Evolutionary conservation across 2,329 filamentous ascomycete species (phyloP).

Genomic region (Fusarium hainanense): DNA sequence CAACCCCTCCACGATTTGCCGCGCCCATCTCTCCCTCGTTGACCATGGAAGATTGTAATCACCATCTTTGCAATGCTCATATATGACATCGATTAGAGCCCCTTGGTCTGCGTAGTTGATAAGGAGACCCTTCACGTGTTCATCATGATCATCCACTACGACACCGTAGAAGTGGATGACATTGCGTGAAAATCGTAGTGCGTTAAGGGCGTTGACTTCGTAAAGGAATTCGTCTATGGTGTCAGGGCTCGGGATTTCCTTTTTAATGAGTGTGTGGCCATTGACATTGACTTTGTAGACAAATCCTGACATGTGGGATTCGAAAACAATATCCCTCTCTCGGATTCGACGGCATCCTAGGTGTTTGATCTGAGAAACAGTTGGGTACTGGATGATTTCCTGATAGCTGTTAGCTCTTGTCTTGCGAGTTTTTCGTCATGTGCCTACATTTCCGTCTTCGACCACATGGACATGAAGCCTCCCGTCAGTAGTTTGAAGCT

Average conservation of each 20-base stretch:
- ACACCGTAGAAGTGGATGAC: slow-evolving; percentile 91
- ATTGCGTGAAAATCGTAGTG: slow-evolving; percentile 75
- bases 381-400: slow-evolving; percentile 91
- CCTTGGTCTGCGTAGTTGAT: slow-evolving; percentile 90
- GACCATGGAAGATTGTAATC: slow-evolving; percentile 71
- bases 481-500: slow-evolving; percentile 87
- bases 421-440: neutral
- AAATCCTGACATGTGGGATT: slow-evolving; percentile 94
- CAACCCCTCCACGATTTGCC: slow-evolving; percentile 88
- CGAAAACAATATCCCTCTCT: slow-evolving; percentile 83
- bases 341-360: slow-evolving; percentile 72
- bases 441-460: slow-evolving; percentile 84
- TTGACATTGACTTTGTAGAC: slow-evolving; percentile 89
- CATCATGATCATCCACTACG: slow-evolving; percentile 87
- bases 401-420: slow-evolving; percentile 46
- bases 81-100: slow-evolving; percentile 90
- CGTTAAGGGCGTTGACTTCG: slow-evolving; percentile 93
- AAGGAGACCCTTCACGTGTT: slow-evolving; percentile 85
- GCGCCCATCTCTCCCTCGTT: slow-evolving; percentile 86
- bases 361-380: slow-evolving; percentile 77
- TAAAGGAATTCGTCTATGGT: slow-evolving; percentile 97
- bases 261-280: slow-evolving; percentile 84
- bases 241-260: slow-evolving; percentile 96
- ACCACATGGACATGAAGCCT: slow-evolving; percentile 95
- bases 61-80: slow-evolving; percentile 74